These are phyloP conservation scores for Sporothrix pallida DNA, from an alignment of 2,329 filamentous ascomycete species.

Conservation along the genomic window DNA sequence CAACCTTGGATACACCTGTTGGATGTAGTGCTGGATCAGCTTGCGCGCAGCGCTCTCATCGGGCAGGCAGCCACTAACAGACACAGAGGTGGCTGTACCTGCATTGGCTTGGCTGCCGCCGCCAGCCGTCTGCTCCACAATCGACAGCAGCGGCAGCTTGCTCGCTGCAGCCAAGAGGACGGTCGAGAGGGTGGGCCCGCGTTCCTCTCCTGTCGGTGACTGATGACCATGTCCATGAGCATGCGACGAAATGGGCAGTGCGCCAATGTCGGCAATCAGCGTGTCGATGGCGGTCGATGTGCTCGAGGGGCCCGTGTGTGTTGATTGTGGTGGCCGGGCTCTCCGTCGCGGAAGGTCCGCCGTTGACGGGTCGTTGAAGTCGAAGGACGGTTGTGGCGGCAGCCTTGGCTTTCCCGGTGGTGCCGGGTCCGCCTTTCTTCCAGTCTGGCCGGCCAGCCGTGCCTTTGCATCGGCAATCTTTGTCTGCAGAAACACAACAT, in stretches of 20 bases:
- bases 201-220: not conserved
- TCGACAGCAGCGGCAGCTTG: slow-evolving; percentile 30
- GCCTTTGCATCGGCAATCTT: slow-evolving; percentile 35
- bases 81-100: not conserved
- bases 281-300: slow-evolving; percentile 36
- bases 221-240: slow-evolving; percentile 14
- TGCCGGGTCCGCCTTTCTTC: too few species aligned
- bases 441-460: not conserved
- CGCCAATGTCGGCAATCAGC: slow-evolving; percentile 41
- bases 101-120: not conserved
- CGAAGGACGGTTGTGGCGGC: not conserved
- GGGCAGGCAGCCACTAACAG: slow-evolving; percentile 32
- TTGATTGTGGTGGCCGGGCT: not conserved
- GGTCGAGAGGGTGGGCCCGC: slow-evolving; percentile 38
- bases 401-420: not conserved
- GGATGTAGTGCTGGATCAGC: slow-evolving; percentile 40
- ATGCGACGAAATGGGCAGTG: slow-evolving; percentile 38
- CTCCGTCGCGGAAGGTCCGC: not conserved
- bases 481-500: slow-evolving; percentile 38
- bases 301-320: not conserved
- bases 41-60: slow-evolving; percentile 37
- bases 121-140: not conserved
- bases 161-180: slow-evolving; percentile 39
- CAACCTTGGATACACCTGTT: slow-evolving; percentile 40
- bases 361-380: not conserved